Evolutionary conservation across 768 basidiomycete species (phyloP), one percentile per base, ranked within the genome.

Genomic region (Pulveroboletus sp.): DNA sequence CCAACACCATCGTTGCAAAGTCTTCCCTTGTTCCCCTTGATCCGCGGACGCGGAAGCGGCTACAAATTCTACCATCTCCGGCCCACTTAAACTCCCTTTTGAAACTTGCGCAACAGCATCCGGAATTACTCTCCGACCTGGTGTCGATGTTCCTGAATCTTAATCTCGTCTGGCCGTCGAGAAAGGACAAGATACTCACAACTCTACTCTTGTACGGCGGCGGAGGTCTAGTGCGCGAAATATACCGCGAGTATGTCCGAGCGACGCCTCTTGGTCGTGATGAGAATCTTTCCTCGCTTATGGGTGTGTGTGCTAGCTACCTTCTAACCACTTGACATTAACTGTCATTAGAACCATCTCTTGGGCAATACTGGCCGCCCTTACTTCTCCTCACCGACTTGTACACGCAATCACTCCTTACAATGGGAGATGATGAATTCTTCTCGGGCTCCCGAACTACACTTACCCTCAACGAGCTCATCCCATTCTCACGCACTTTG

Each of bases 351-450:
- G 83, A 83, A 51, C 65, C 75, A 0, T 62, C 70, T 2, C 69
- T 79, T 45, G 71, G 69, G 0, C 22, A 65, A 0, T 65, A 72
- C 10, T 93, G 89, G 82, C 76, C 84, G 0, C 74, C 87, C 3
- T 68, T 98, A 1, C 71, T 97, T 8, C 77, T 96, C 47, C 78
- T 94, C 8, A 76, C 81, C 2, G 86, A 94, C 43, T 66, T 96
- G 11, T 95, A 96, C 67, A 77, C 82, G 2, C 88, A 94, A 51
- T 80, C 84, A 1, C 77, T 98, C 27, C 74, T 92, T 27, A 93
- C 93, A 1, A 89, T 98, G 78, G 90, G 90, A 1, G 96, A 99
- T 59, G 95, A 97, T 68, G 96, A 98, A 64, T 98, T 98, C 72
- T 96, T 96, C 63, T 80, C 82, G 2, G 53, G 49, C 43, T 62